Evolutionary conservation across 805 yeast species (phyloP), one percentile per base, ranked within the genome.

Genomic region (Suhomyces sp.): DNA sequence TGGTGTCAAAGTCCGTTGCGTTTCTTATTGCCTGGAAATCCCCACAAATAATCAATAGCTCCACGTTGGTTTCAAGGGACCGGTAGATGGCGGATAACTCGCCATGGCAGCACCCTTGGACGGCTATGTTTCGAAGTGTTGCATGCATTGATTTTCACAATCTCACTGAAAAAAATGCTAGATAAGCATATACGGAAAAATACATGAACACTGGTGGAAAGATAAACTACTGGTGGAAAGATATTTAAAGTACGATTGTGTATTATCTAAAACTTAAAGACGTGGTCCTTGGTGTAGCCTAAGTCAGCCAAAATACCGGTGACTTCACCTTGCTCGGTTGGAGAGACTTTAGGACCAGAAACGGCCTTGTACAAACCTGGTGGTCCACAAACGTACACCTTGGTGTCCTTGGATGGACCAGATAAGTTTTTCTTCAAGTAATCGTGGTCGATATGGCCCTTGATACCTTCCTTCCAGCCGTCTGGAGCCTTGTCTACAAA

Each of bases 311-410:
- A 83, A 48, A 85, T 83, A 66, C 99, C 99, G 25, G 85, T 77
- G 52, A 94, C 81, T 73, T 89, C 97, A 73, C 99, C 99, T 79
- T 94, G 99, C 67, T 92, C 97, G 50, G 85, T 63, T 61, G 97
- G 96, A 48, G 94, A 84, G 45, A 74, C 78, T 82, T 93, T 93
- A 61, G 72, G 69, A 66, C 99, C 99, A 27, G 97, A 89, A 60
- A 91, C 65, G 53, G 96, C 91, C 50, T 86, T 79, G 85, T 89
- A 89, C 68, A 94, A 79, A 41, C 88, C 87, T 64, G 97, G 96
- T 54, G 99, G 99, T 51, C 99, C 99, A 73, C 99, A 94, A 52
- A 93, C 87, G 62, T 88, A 93, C 53, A 92, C 81, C 71, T 85
- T 82, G 51, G 64, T 55, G 52, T 83, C 87, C 47, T 73, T 78